Conservation (phyloP, 2,329 filamentous ascomycete genomes). For the Pseudogymnoascus sp. region DNA sequence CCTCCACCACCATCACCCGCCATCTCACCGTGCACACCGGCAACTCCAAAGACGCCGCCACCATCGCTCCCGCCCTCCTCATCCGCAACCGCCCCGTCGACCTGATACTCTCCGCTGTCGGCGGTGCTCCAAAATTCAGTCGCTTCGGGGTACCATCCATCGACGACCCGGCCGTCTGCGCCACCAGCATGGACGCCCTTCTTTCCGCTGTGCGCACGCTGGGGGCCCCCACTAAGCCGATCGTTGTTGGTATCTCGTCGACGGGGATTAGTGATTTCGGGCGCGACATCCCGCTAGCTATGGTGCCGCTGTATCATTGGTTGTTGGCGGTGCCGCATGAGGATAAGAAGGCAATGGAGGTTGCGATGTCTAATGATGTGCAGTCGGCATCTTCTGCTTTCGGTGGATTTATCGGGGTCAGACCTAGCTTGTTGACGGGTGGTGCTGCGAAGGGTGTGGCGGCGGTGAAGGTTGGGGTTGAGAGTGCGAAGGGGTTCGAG, state of each 20-base stretch:
- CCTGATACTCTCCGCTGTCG: slow-evolving; percentile 40
- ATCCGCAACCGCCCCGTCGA: slow-evolving; percentile 33
- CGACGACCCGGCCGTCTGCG: slow-evolving; percentile 41
- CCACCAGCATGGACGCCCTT: slow-evolving; percentile 35
- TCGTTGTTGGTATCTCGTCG: slow-evolving; percentile 33
- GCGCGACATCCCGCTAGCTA: slow-evolving; percentile 35
- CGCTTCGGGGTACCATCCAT: slow-evolving; percentile 25
- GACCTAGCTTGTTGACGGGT: slow-evolving; percentile 26
- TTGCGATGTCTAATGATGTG: neutral
- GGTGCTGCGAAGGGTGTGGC: slow-evolving; percentile 19
- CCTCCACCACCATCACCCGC: slow-evolving; percentile 17
- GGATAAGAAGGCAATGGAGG: slow-evolving; percentile 43
- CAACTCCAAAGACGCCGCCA: slow-evolving; percentile 36
- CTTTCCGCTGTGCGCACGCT: slow-evolving; percentile 28
- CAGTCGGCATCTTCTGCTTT: slow-evolving; percentile 12
- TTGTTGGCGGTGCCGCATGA: slow-evolving; percentile 35
- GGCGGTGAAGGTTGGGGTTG: slow-evolving; percentile 21
- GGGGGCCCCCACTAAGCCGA: slow-evolving; percentile 26
- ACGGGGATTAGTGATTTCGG: slow-evolving; percentile 34
- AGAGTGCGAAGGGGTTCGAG: slow-evolving; percentile 14
- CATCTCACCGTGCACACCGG: slow-evolving; percentile 39
- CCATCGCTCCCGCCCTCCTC: slow-evolving; percentile 32
- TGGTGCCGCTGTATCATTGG: slow-evolving; percentile 36
- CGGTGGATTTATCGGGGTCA: slow-evolving; percentile 13
- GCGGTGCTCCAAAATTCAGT: slow-evolving; percentile 29